Evolutionary conservation across 176 grass and related monocot genomes (phyloP).

Genomic region (Urochloa ruziziensis): DNA sequence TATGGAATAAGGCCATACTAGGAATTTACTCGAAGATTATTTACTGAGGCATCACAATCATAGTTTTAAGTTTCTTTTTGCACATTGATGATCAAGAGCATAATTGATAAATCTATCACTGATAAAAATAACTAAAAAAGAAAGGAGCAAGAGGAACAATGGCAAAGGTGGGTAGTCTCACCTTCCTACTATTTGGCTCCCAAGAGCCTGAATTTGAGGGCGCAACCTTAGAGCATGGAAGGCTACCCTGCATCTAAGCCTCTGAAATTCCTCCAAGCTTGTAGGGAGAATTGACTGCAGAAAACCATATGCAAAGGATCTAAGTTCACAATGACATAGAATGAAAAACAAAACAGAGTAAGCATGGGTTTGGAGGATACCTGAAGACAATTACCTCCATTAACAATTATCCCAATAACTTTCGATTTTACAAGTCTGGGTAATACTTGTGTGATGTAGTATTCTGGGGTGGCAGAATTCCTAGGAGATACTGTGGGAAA

Average conservation of each 20-base stretch:
- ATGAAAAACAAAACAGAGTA: constrained; percentile 23
- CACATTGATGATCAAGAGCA: background rate
- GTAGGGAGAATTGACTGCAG: constrained; percentile 76
- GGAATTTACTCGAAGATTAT: background rate
- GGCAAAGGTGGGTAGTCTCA: constrained; percentile 36
- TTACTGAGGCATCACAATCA: constrained; percentile 6
- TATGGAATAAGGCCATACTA: background rate
- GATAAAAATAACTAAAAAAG: background rate
- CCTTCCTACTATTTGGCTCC: constrained; percentile 79
- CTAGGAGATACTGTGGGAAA: constrained; percentile 91
- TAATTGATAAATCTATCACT: background rate
- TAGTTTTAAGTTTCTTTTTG: background rate
- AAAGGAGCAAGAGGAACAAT: background rate
- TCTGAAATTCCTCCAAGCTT: constrained; percentile 86
- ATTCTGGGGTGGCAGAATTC: constrained; percentile 62
- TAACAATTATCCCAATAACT: constrained; percentile 87
- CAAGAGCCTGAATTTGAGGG: constrained; percentile 76
- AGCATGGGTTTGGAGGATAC: constrained; percentile 42
- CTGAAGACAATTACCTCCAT: constrained; percentile 95
- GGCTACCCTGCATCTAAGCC: constrained; percentile 88
- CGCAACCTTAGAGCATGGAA: constrained; percentile 94
- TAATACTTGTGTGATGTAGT: constrained; percentile 72
- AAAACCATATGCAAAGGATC: constrained; percentile 31
- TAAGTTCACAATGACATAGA: constrained; percentile 29
- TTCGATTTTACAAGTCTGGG: constrained; percentile 85